Conservation (phyloP, 768 basidiomycete genomes). For the Lactarius vividus region DNA sequence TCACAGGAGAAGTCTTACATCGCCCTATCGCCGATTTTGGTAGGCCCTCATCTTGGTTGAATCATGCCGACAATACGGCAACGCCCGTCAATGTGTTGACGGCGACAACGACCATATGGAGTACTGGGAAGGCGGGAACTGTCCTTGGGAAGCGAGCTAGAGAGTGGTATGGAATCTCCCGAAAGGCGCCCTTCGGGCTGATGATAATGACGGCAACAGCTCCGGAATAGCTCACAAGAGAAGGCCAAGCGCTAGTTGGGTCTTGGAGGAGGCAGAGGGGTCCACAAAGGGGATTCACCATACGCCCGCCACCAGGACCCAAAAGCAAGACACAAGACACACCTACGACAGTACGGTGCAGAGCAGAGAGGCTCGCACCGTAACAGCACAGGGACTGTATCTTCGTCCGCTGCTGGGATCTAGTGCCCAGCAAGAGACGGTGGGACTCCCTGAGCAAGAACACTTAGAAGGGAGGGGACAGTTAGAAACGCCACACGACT, state of each 20-base stretch:
- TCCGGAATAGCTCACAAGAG: not conserved
- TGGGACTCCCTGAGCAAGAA: not conserved
- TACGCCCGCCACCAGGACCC: not conserved
- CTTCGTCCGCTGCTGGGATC: not conserved
- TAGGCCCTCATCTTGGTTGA: not conserved
- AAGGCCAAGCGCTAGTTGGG: not conserved
- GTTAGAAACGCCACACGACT: too few species aligned
- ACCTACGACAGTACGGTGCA: not conserved
- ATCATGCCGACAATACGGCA: not conserved
- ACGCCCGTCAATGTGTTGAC: not conserved
- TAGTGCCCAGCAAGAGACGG: not conserved
- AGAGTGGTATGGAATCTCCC: not conserved
- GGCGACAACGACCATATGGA: not conserved
- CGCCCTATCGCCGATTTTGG: not conserved
- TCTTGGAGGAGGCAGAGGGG: not conserved
- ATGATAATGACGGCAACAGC: not conserved
- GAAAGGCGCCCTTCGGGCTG: not conserved
- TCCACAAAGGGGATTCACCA: not conserved
- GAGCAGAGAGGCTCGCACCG: conserved; percentile 9
- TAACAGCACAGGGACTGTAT: not conserved
- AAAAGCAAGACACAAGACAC: not conserved
- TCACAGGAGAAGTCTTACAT: not conserved
- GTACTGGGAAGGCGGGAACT: not conserved
- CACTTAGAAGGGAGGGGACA: too few species aligned
- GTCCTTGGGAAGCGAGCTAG: not conserved